Evolutionary conservation across 2,329 filamentous ascomycete species (phyloP), one percentile per base, ranked within the genome.

Genomic region (Westerdykella ornata): DNA sequence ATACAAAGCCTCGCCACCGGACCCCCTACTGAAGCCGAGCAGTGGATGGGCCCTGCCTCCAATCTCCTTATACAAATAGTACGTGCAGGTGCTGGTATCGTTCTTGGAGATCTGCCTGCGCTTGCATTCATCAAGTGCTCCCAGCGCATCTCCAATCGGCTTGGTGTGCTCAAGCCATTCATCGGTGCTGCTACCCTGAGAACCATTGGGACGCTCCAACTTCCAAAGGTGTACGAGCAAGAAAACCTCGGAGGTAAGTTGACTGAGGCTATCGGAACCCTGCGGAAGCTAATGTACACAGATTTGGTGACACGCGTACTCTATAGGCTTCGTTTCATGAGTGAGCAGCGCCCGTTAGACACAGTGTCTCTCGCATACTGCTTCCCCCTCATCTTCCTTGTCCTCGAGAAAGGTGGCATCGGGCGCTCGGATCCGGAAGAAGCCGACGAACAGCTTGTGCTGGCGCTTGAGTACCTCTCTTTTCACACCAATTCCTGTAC

Each of bases 271-370:
- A 16, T 12, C 17, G 17, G 6, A 19, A 17, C 30, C n/a, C 13
- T 5, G 8, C 13, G 29, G 35, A 17, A 29, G 30, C 54, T 59
- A 52, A 59, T 15, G 36, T 14, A 42, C 31, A 34, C 37, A 72
- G 68, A 73, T 43, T 77, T 97, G 11, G 76, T 95, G 11, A 96
- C 90, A 2, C 80, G 92, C 63, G 81, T 97, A 1, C 72, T 98
- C 4, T 97, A 97, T 65, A 83, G 90, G 36, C 72, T 98, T 39
- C 84, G 89, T 13, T 95, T 95, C 63, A 78, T 89, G 29, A 84
- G 86, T 39, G 92, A 97, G 62, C 90, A 97, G 63, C 80, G 89
- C n/a, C 88, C 90, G 0, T 88, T 98, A 53, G 92, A 98, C 61
- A 75, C 80, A 2, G 83, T 92, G 3, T 90, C 90, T 1, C 72